Percentiles rank a stretch among this genome's conserved stretches.
Evolutionary conservation across 2,329 filamentous ascomycete species (phyloP).

Genomic region (Aureobasidium subglaciale): DNA sequence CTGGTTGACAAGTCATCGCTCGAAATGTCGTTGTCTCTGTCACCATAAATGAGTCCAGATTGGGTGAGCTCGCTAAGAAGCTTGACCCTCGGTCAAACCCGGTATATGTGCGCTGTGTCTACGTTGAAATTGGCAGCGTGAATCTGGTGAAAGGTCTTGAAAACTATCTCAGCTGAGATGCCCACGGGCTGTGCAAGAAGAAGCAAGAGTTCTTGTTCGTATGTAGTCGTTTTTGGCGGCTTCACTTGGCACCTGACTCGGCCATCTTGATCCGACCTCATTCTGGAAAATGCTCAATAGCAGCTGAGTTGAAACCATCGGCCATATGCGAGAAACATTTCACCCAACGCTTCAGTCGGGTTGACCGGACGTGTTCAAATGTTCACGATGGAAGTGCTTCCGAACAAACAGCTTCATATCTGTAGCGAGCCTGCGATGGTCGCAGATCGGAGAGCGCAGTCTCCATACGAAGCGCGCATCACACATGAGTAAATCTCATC

Average conservation of each 20-base stretch:
- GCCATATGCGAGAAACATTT: background rate
- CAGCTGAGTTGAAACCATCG: background rate
- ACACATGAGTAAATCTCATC: background rate
- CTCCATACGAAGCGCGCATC: background rate
- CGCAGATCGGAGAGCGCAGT: background rate
- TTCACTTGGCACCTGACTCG: background rate
- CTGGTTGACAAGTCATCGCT: too few species aligned
- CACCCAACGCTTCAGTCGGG: background rate
- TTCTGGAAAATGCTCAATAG: background rate
- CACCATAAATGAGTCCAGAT: too few species aligned
- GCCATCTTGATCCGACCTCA: background rate
- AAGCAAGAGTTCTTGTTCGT: background rate
- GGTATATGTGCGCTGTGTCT: too few species aligned
- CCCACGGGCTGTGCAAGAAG: background rate
- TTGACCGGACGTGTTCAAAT: too few species aligned
- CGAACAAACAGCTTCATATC: too few species aligned
- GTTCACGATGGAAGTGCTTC: too few species aligned
- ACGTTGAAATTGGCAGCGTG: too few species aligned
- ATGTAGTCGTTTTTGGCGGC: background rate
- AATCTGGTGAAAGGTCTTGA: background rate
- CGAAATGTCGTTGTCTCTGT: too few species aligned
- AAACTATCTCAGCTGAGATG: background rate
- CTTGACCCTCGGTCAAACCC: too few species aligned
- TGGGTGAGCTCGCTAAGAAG: too few species aligned
- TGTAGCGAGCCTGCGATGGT: background rate